Percentiles rank a stretch among this genome's conserved stretches.
These are phyloP conservation scores for Zygosaccharomyces sapae DNA, from an alignment of 1,139 yeast genomes.

Conservation along the genomic window DNA sequence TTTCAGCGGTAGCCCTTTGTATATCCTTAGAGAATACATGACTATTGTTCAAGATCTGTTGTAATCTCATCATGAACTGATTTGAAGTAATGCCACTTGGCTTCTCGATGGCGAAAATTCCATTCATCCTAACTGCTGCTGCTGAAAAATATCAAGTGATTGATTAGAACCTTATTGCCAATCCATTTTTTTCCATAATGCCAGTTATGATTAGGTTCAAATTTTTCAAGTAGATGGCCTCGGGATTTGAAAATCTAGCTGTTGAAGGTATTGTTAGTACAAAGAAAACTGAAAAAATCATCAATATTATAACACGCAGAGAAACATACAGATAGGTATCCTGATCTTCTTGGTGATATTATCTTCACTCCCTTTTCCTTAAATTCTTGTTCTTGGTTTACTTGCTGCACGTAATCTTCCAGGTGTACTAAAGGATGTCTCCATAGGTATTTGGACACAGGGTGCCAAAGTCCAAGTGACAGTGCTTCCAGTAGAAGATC, in stretches of 20 bases:
- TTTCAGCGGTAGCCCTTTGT: conserved; percentile 45
- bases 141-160: neutral
- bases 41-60: conserved; percentile 58
- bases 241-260: conserved; percentile 51
- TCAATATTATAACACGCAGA: neutral
- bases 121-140: conserved; percentile 53
- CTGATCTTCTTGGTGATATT: conserved; percentile 54
- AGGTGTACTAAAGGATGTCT: conserved; percentile 35
- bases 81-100: conserved; percentile 82
- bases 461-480: conserved; percentile 40
- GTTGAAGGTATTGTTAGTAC: conserved; percentile 9
- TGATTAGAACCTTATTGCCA: neutral
- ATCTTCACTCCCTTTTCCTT: conserved; percentile 39
- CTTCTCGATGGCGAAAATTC: conserved; percentile 89
- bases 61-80: conserved; percentile 62
- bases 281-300: neutral
- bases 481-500: conserved; percentile 47
- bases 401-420: conserved; percentile 44
- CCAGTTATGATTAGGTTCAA: neutral
- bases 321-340: conserved; percentile 53
- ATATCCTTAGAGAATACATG: conserved; percentile 55
- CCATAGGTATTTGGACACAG: conserved; percentile 29
- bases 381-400: conserved; percentile 39
- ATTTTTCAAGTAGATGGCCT: conserved; percentile 31
- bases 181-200: neutral